Percentiles rank a stretch among this genome's conserved stretches.
Evolutionary conservation across 2,329 filamentous ascomycete species (phyloP).

Genomic region (Venturia pyrina): DNA sequence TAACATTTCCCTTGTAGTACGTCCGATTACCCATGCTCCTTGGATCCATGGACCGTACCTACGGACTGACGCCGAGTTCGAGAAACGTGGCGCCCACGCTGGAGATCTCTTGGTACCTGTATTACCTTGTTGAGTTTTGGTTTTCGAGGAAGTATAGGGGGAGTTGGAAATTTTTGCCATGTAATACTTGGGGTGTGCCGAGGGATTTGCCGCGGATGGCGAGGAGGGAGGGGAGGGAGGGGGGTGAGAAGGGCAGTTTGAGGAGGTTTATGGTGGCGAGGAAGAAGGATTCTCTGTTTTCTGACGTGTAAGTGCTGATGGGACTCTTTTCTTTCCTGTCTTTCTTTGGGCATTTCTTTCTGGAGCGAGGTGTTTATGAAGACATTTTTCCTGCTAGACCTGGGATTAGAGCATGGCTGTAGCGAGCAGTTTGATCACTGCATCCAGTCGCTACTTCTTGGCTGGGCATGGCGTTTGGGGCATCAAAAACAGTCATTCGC

Average conservation of each 20-base stretch:
- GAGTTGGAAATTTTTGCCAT: conserved; percentile 28
- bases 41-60: conserved; percentile 25
- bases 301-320: background rate
- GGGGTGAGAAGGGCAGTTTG: background rate
- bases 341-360: background rate
- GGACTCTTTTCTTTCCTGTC: background rate
- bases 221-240: background rate
- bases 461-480: too few relatives aligned
- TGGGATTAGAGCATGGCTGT: background rate
- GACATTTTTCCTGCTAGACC: background rate
- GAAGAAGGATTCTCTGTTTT: background rate
- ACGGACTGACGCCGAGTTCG: conserved; percentile 16
- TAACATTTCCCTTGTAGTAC: conserved; percentile 18
- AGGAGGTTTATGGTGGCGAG: background rate
- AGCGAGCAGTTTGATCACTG: background rate
- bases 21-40: conserved; percentile 25
- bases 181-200: conserved; percentile 23
- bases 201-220: conserved; percentile 5
- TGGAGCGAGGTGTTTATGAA: background rate
- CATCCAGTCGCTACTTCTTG: background rate
- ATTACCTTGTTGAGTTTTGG: conserved; percentile 24
- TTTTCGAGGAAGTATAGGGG: conserved; percentile 23
- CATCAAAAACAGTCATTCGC: background rate
- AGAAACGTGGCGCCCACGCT: conserved; percentile 24
- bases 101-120: conserved; percentile 26